These are phyloP conservation scores for Arabidopsis lyrata DNA, from an alignment of 441 rosid genomes.

Conservation along the genomic window DNA sequence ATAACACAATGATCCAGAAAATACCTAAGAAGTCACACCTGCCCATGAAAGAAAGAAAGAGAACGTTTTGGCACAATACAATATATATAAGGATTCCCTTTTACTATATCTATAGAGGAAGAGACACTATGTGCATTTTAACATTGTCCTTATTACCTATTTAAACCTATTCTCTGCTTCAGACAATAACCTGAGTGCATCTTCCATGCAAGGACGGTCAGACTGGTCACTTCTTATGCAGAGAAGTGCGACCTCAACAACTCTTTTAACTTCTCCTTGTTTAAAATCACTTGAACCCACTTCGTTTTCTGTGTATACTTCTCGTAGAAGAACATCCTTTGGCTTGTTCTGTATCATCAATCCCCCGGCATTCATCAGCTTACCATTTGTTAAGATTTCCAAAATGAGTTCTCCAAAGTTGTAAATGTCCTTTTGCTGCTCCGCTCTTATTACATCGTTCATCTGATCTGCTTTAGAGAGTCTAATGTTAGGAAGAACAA, in stretches of 20 bases:
- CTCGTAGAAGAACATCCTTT: conserved; percentile 64
- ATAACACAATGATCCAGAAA: conserved; percentile 7
- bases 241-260: conserved; percentile 75
- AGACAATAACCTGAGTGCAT: conserved; percentile 70
- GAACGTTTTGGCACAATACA: conserved; percentile 1
- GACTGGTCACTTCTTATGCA: conserved; percentile 65
- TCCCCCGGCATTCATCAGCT: conserved; percentile 51
- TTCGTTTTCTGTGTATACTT: conserved; percentile 62
- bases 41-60: not conserved
- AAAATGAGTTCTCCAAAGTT: conserved; percentile 79
- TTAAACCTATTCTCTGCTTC: conserved; percentile 33
- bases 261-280: conserved; percentile 61
- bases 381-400: conserved; percentile 76
- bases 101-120: not conserved
- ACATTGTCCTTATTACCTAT: conserved; percentile 10
- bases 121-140: conserved; percentile 31
- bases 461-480: conserved; percentile 55
- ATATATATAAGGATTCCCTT: not conserved
- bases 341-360: conserved; percentile 60
- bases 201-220: conserved; percentile 70
- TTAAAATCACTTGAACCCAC: conserved; percentile 43
- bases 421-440: conserved; percentile 63
- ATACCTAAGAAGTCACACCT: conserved; percentile 16
- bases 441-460: conserved; percentile 50
- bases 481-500: conserved; percentile 3